Evolutionary conservation across 768 basidiomycete genomes (phyloP).

Genomic region (Mrakia blollopis): DNA sequence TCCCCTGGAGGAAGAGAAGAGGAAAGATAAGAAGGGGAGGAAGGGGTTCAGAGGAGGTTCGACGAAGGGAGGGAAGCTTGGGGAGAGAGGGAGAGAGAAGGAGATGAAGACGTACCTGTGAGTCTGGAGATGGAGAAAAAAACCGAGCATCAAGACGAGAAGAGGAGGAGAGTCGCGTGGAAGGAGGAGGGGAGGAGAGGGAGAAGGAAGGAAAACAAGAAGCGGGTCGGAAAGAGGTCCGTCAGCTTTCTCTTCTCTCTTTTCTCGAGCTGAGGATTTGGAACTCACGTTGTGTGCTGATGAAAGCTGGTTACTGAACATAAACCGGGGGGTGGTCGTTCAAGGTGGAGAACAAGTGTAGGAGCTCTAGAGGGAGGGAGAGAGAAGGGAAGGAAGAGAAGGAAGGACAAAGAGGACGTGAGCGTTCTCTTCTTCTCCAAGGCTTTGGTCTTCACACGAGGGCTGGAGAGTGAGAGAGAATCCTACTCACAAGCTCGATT

Average conservation of each 20-base stretch:
- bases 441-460: neutral
- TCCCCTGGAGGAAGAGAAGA: slow-evolving; percentile 1
- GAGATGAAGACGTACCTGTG: neutral
- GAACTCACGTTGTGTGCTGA: slow-evolving; percentile 22
- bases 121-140: slow-evolving; percentile 9
- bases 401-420: neutral
- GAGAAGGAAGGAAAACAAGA: neutral
- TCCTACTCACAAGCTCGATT: neutral
- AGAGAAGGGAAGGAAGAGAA: neutral
- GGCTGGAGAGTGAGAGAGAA: neutral
- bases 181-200: neutral
- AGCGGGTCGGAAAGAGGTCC: slow-evolving; percentile 2
- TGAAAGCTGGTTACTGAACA: slow-evolving; percentile 25
- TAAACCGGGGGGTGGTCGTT: neutral
- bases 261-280: neutral
- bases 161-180: neutral
- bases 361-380: neutral
- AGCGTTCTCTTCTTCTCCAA: neutral
- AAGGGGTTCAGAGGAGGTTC: neutral
- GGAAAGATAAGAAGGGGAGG: neutral
- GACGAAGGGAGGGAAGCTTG: neutral
- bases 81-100: no score
- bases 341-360: neutral
- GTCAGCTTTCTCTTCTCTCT: neutral
- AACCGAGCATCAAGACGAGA: neutral